Conservation (phyloP, 139 green algal species). For the Chlorella vulgaris region DNA sequence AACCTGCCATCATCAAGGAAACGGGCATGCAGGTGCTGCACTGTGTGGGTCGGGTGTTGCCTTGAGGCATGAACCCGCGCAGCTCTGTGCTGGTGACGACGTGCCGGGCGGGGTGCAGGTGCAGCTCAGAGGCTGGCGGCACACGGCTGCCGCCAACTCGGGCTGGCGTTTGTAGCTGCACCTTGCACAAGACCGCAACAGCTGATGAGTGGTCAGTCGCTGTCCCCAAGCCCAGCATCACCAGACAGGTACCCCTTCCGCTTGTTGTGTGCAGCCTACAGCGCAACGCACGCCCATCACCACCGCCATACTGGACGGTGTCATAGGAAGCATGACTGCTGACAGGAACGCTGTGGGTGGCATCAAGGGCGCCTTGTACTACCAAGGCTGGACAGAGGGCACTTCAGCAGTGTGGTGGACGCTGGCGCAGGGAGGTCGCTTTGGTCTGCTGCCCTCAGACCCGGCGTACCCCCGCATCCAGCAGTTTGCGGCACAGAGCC, state of each 20-base stretch:
- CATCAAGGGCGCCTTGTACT: conserved; percentile 22
- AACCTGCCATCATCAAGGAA: conserved; percentile 44
- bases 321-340: not conserved
- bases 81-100: not conserved
- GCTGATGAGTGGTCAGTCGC: too few relatives aligned
- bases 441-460: conserved; percentile 17
- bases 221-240: too few relatives aligned
- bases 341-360: not conserved
- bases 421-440: not conserved
- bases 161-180: too few relatives aligned
- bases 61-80: too few relatives aligned
- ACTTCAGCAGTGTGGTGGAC: conserved; percentile 19
- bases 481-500: not conserved
- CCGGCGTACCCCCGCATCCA: not conserved
- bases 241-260: too few relatives aligned
- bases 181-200: not conserved
- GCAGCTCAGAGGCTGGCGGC: too few relatives aligned
- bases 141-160: too few relatives aligned
- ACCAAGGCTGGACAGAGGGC: conserved; percentile 6
- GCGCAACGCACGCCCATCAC: conserved; percentile 44
- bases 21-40: conserved; percentile 18
- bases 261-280: conserved; percentile 35
- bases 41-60: too few relatives aligned
- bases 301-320: not conserved
- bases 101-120: too few relatives aligned